These are phyloP conservation scores for Gnaphalium uliginosum DNA, from an alignment of 129 eudicot genomes.

Conservation along the genomic window DNA sequence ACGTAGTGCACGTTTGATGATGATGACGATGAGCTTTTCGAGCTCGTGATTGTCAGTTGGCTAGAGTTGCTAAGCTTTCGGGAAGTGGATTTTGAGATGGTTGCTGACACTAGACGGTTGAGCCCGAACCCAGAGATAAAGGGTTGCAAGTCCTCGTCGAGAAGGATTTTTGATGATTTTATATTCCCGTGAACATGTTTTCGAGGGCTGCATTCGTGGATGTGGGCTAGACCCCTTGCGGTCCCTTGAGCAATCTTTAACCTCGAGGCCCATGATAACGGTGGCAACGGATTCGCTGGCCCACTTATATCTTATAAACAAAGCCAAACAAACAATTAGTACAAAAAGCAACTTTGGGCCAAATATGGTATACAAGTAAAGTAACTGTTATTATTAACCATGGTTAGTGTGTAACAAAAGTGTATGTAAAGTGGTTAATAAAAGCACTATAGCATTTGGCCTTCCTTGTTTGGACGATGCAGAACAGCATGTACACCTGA, in stretches of 20 bases:
- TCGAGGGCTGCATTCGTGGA: constrained; percentile 88
- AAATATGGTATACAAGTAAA: neutral
- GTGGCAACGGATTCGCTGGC: constrained; percentile 58
- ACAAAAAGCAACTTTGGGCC: neutral
- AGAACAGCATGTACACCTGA: too few species aligned
- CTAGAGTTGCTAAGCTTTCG: constrained; percentile 48
- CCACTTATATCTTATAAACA: constrained; percentile 47
- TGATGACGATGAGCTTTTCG: constrained; percentile 41
- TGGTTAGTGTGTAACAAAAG: neutral
- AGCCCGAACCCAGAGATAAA: constrained; percentile 88
- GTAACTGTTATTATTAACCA: neutral
- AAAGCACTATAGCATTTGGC: too few species aligned
- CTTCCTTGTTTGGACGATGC: too few species aligned
- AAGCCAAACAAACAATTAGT: constrained; percentile 16
- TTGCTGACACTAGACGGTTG: constrained; percentile 48
- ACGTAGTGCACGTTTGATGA: constrained; percentile 45
- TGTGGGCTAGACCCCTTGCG: constrained; percentile 76
- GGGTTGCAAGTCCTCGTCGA: constrained; percentile 75
- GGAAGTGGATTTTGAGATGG: constrained; percentile 43
- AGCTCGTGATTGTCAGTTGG: constrained; percentile 34
- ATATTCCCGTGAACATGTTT: constrained; percentile 87
- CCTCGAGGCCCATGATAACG: constrained; percentile 80
- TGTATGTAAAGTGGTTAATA: neutral
- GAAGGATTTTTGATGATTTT: constrained; percentile 86
- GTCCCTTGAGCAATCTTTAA: constrained; percentile 74